Evolutionary conservation across 148 eudicot species (phyloP), one percentile per base, ranked within the genome.

Genomic region (Vaccinium vitisidaea): DNA sequence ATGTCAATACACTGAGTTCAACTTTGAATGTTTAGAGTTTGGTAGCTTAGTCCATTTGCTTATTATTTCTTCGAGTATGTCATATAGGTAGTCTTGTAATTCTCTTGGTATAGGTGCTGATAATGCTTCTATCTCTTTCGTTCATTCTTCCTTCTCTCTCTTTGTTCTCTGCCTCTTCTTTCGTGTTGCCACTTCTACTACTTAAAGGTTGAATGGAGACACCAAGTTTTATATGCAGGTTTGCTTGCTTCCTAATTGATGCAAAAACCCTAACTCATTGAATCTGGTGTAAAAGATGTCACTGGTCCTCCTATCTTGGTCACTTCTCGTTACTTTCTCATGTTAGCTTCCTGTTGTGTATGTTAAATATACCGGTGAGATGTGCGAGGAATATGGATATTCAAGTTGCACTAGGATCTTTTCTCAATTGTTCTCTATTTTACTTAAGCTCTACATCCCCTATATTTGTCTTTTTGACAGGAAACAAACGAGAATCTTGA

Each of bases 401-500:
- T 65, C 48, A 16, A 25, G 36, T 15, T 25, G 19, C 25, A 2
- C 27, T 48, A 23, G 73, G 75, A 43, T 32, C 15, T 48, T 15
- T 15, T 56, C 25, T 79, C 13, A 11, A 0, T 14, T 75, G 18
- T 13, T 73, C 30, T n/a, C 67, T 56, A 46, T 21, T 75, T 19
- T 75, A 18, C 19, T 49, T 79, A 58, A 81, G 79, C 56, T 61
- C 59, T 10, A 14, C 27, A 46, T 79, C 23, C 58, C 14, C 80
- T 55, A 32, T 58, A 14, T 50, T 52, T 23, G 15, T 15, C 52
- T 78, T n/a, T 80, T 9, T 21, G 39, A 32, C 93, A 96, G 98
- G 98, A 97, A 82, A 88, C 92, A 77, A 91, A 93, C 19, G 98
- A 97, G 69, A 97, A 87, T 80, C 86, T 95, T 21, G 99, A 97